Conservation (phyloP, 768 basidiomycete genomes). For the Tephrocybe sp. region DNA sequence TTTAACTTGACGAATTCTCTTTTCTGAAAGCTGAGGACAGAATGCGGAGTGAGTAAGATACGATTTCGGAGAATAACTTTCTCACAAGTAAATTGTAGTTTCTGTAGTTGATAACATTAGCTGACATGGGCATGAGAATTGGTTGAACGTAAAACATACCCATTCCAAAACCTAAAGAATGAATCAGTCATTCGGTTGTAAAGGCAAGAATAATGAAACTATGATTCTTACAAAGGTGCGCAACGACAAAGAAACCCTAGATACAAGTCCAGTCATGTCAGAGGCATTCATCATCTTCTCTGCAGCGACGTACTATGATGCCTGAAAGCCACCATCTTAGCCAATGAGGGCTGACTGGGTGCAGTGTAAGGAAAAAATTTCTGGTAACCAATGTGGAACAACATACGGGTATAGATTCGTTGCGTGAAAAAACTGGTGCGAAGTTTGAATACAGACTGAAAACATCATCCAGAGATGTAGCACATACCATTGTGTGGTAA, state of each 20-base stretch:
- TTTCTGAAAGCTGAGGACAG: slow-evolving; percentile 30
- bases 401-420: slow-evolving; percentile 36
- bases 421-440: slow-evolving; percentile 35
- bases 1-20: slow-evolving; percentile 32
- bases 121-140: not conserved
- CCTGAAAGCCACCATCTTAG: slow-evolving; percentile 34
- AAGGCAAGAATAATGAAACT: not conserved
- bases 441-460: not conserved
- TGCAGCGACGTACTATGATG: slow-evolving; percentile 25
- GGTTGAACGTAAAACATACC: slow-evolving; percentile 22
- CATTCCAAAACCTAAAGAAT: slow-evolving; percentile 34
- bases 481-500: slow-evolving; percentile 39
- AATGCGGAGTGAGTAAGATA: not conserved
- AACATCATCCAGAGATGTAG: not conserved
- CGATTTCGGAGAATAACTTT: not conserved
- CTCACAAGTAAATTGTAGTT: slow-evolving; percentile 36
- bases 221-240: slow-evolving; percentile 35
- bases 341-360: slow-evolving; percentile 31
- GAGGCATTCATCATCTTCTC: not conserved
- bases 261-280: not conserved
- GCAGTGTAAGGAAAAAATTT: not conserved
- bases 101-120: slow-evolving; percentile 20
- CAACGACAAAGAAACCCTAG: slow-evolving; percentile 31
- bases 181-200: not conserved
- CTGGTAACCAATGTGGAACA: not conserved